phyloP scores from a whole-genome alignment of 1,284 basidiomycete species.

The Trichosporon faecale region DNA sequence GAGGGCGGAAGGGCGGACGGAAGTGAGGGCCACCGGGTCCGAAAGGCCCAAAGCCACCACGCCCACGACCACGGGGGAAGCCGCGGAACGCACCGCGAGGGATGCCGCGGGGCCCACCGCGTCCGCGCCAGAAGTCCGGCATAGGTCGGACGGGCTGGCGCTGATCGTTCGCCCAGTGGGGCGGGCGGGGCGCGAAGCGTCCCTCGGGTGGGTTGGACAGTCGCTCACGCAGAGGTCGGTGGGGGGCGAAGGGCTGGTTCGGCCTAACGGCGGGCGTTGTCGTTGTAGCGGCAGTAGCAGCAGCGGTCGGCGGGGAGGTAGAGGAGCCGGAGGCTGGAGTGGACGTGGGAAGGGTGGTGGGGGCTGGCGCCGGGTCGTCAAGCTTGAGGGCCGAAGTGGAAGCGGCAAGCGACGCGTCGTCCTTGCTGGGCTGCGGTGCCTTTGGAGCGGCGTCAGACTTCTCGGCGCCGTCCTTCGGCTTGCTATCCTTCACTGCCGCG shows the following conservation, averaged over 20 bases:
- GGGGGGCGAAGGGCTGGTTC: constrained; percentile 34
- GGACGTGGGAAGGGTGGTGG: neutral
- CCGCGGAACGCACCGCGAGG: constrained; percentile 27
- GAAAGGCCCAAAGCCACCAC: constrained; percentile 2
- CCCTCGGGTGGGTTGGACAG: constrained; percentile 54
- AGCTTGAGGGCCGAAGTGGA: constrained; percentile 32
- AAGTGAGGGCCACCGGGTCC: neutral
- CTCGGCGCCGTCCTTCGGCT: neutral
- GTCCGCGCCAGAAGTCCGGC: constrained; percentile 64
- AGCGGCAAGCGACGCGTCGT: constrained; percentile 24
- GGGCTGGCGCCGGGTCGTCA: constrained; percentile 19
- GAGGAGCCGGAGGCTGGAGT: neutral
- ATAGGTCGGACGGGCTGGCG: constrained; percentile 36
- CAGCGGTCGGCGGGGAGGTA: constrained; percentile 9
- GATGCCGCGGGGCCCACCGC: constrained; percentile 53
- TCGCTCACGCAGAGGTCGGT: constrained; percentile 64
- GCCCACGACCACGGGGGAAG: constrained; percentile 12
- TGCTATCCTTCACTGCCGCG: neutral
- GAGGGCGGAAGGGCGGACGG: neutral
- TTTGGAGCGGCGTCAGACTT: neutral
- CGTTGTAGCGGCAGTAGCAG: constrained; percentile 52
- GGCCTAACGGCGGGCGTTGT: constrained; percentile 42
- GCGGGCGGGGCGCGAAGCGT: neutral
- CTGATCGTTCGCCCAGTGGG: constrained; percentile 1
- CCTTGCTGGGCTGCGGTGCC: neutral